Percentiles rank a stretch among this genome's conserved stretches.
Evolutionary conservation across 495 filamentous ascomycete genomes (phyloP).

Genomic region (Darksidea phi): DNA sequence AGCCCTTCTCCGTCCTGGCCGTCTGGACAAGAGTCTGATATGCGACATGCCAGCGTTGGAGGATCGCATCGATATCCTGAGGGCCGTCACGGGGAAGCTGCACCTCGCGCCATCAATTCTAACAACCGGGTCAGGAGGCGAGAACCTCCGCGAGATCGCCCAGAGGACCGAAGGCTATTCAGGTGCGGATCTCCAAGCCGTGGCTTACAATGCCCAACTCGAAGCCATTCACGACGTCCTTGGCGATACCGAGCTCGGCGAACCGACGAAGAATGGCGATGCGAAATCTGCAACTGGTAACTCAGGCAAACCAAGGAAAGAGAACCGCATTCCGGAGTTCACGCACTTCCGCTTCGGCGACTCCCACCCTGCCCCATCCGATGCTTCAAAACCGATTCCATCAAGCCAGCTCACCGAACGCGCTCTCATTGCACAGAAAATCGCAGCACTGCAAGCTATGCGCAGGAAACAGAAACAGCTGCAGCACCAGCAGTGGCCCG

Average conservation of each 20-base stretch:
- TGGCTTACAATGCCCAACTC: conserved; percentile 93
- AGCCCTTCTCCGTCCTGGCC: conserved; percentile 81
- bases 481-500: conserved; percentile 30
- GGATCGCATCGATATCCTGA: conserved; percentile 84
- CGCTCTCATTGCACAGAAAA: conserved; percentile 68
- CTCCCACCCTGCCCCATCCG: neutral
- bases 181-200: conserved; percentile 89
- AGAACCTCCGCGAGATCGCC: conserved; percentile 66
- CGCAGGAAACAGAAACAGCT: conserved; percentile 56
- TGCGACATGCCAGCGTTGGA: conserved; percentile 79
- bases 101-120: conserved; percentile 61
- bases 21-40: conserved; percentile 84
- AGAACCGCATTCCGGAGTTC: conserved; percentile 56
- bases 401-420: conserved; percentile 57
- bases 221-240: conserved; percentile 95
- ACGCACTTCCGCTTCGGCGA: conserved; percentile 80
- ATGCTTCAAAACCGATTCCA: neutral
- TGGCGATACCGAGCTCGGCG: conserved; percentile 55
- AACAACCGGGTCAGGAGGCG: conserved; percentile 46
- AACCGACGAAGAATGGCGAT: conserved; percentile 34
- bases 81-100: conserved; percentile 75
- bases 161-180: conserved; percentile 83
- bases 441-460: conserved; percentile 68
- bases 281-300: conserved; percentile 35
- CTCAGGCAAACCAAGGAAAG: conserved; percentile 29